Evolutionary conservation across 345 rosid species (phyloP), one percentile per base, ranked within the genome.

Genomic region (Bruguiera parviflora): DNA sequence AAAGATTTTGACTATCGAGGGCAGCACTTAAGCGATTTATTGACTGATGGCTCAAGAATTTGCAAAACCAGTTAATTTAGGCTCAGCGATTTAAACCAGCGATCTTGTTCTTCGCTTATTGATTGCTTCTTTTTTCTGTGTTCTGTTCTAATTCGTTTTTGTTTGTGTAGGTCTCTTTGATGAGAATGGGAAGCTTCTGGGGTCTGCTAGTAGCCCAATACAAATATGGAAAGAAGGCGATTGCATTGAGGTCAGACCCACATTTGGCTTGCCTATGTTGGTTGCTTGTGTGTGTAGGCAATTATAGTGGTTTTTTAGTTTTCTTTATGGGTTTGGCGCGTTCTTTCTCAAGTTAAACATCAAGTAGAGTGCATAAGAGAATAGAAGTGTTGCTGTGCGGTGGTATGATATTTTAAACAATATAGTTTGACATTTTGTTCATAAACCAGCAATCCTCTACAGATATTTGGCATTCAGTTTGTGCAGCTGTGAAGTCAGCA

Each of bases 181-280:
- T 79, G 96, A 80, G 65, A 71, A 80, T 10, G 99, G 99, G 37
- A 95, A 88, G 82, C 96, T 95, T 70, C 66, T 92, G 25, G 96
- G 89, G 13, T 84, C 92, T 65, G 77, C 96, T 57, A 95, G 92
- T 74, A 87, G 97, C 65, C 96, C 99, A 1, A 92, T 95, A 51
- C 97, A 95, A 53, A 88, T 95, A 75, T 95, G 99, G 99, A 95
- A 95, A 75, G 88, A 88, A 46, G 83, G 96, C 22, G 94, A 84
- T 67, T 88, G 87, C 65, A 70, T 95, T 35, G 99, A 95, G 96
- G 97, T 94, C 73, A 53, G 61, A 62, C 22, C 33, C 11, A 18
- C 49, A 13, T 13, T 43, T 43, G 4, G 49, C 18, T 43, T 43
- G 18, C 49, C 16, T 13, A 43, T 3, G 16, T 43, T 32, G n/a